Evolutionary conservation across 352 stramenopile species (phyloP), one percentile per base, ranked within the genome.

Genomic region (Phytophthora citrophthora): DNA sequence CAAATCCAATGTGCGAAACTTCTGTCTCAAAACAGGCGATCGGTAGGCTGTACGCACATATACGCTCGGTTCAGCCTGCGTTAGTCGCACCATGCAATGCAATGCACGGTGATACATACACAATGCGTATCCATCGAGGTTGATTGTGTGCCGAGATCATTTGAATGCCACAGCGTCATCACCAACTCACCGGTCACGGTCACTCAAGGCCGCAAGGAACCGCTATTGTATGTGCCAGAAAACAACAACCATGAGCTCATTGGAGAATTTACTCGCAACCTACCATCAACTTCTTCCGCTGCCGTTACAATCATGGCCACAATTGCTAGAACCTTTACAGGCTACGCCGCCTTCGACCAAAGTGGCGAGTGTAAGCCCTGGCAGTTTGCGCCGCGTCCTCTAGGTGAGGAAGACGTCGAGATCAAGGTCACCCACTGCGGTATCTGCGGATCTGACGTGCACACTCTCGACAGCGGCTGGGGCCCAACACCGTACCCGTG

Each of bases 401-500:
- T 83, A 15, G 72, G 74, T 9, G 45, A 31, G 11, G 49, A 78
- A 10, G 76, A 83, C 55, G 60, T 83, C 15, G 68, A 81, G 53
- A 81, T 83, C 55, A 65, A 80, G 57, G 72, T 85, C 49, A 72
- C 68, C 43, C 64, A 79, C 74, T 70, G 56, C 20, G 56, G 47
- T 18, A 64, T 64, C 29, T 64, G 56, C 47, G 56, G 56, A 15
- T 53, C 56, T 9, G 77, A 86, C 55, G 26, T 86, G 20, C 77
- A 86, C 64, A 75, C 70, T 81, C 23, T 81, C 23, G 68, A 80
- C 58, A 59, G 62, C 18, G 72, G 73, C 18, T 86, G 74, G 77
- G 74, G 74, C 1, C 57, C 59, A 0, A 56, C 70, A 0, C 24
- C 13, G 7, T 86, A 81, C 59, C 77, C 74, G 13, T 62, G 70